Base-by-base conservation (phyloP, 2,329 filamentous ascomycete species). In the Epichloe elymi region DNA sequence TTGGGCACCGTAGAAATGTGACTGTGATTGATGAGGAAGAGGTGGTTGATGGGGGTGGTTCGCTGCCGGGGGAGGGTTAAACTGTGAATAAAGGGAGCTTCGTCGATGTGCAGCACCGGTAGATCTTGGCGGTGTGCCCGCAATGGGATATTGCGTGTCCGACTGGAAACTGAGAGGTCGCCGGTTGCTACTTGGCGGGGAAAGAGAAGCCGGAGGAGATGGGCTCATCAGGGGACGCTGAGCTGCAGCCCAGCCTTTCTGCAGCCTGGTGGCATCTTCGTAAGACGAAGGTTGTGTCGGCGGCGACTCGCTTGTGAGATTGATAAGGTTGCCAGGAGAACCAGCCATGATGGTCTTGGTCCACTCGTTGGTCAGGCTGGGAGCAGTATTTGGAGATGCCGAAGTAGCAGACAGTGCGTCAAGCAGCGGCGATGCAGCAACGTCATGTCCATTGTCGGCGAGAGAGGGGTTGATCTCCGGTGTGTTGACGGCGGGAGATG, bases 1-100 rank as follows among this genome's bases (percentile, higher is more conserved):
- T 1, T 86, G 85, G 0, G 81, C 75, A 43, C 82, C 78, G 63
- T 88, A 89, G 65, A 86, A 91, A 67, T 90, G 86, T 17, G 85
- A 68, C 64, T 90, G 86, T 1, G 82, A 76, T 53, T 88, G 79
- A 62, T 90, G 86, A 3, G 86, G 85, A 10, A 84, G 75, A 3
- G 85, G 83, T n/a, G 80, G 80, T 48, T 79, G 74, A 37, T 50
- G 56, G 11, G 71, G 63, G 54, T 67, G 63, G 54, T 67, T 61
- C 52, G 65, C 64, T 51, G 77, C 74, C 12, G 71, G 70, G 36
- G 70, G 65, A 33, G 70, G 67, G 14, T 4, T 39, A 51, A 72
- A 70, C 46, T 75, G 73, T 7, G 77, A 76, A 50, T 79, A 73
- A 54, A 76, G 65, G 14, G 74, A 77, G 59, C 70, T 70, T 38